phyloP scores from a whole-genome alignment of 1,139 yeast species.

The Kluyveromyces sp. region DNA sequence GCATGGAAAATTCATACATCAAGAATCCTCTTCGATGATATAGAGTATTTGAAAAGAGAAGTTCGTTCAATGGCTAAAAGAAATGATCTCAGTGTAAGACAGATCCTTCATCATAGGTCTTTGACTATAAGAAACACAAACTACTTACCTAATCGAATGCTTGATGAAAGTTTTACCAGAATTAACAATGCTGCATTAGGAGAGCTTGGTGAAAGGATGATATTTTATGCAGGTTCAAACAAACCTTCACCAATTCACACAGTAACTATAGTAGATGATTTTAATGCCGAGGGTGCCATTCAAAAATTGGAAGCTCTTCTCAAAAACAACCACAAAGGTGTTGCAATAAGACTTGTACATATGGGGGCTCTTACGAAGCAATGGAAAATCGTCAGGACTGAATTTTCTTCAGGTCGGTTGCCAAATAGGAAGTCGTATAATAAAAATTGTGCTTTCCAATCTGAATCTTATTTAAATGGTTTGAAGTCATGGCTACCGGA shows the following conservation, averaged over 20 bases:
- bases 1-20: slow-evolving; percentile 29
- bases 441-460: background rate
- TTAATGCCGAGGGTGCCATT: slow-evolving; percentile 16
- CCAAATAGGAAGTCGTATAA: background rate
- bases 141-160: slow-evolving; percentile 27
- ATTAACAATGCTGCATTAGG: slow-evolving; percentile 15
- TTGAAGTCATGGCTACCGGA: slow-evolving; percentile 23
- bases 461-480: background rate
- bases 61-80: slow-evolving; percentile 6
- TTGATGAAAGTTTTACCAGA: slow-evolving; percentile 23
- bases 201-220: slow-evolving; percentile 10
- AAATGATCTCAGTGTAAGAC: slow-evolving; percentile 18
- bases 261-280: slow-evolving; percentile 26
- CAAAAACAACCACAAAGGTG: slow-evolving; percentile 19
- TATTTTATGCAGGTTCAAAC: slow-evolving; percentile 11
- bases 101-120: slow-evolving; percentile 26
- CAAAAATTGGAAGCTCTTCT: slow-evolving; percentile 16
- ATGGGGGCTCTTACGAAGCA: slow-evolving; percentile 12
- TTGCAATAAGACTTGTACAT: slow-evolving; percentile 25
- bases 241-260: slow-evolving; percentile 23
- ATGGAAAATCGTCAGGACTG: slow-evolving; percentile 12
- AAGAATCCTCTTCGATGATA: slow-evolving; percentile 27
- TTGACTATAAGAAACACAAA: slow-evolving; percentile 20
- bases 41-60: slow-evolving; percentile 18
- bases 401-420: background rate